A percentile compares a stretch with the other conserved stretches of the same genome.
Conservation (phyloP, 352 stramenopile species). For the Peronospora destructor region DNA sequence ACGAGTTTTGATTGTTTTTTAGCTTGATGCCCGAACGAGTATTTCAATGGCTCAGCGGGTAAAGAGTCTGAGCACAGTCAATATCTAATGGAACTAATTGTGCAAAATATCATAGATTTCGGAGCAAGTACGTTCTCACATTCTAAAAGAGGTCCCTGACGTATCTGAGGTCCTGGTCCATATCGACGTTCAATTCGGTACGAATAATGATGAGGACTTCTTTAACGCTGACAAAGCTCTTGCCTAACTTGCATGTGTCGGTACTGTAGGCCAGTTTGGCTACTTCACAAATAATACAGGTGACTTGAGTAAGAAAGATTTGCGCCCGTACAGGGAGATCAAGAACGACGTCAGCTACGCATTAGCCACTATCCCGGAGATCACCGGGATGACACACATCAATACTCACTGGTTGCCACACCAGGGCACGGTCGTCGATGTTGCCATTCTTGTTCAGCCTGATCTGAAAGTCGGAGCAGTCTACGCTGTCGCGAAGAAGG, state of each 20-base stretch:
- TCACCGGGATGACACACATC: conserved; percentile 68
- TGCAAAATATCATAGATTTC: conserved; percentile 40
- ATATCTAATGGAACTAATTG: neutral
- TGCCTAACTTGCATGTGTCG: neutral
- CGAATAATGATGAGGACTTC: neutral
- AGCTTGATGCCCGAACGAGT: conserved; percentile 71
- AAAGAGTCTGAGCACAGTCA: neutral
- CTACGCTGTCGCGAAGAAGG: conserved; percentile 62
- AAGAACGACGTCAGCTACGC: conserved; percentile 57
- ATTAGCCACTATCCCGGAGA: conserved; percentile 56
- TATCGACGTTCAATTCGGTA: conserved; percentile 73
- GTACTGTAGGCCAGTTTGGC: conserved; percentile 19
- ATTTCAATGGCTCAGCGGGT: conserved; percentile 84
- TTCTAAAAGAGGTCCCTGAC: conserved; percentile 57
- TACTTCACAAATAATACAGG: conserved; percentile 18
- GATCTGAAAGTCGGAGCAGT: conserved; percentile 72
- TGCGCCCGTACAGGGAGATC: conserved; percentile 74
- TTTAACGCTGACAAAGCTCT: neutral
- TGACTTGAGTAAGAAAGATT: conserved; percentile 40
- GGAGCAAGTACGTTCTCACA: conserved; percentile 57
- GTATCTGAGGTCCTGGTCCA: conserved; percentile 87
- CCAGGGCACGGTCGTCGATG: conserved; percentile 65
- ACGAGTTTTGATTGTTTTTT: neutral
- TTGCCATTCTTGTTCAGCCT: conserved; percentile 68
- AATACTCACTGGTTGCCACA: conserved; percentile 77